Evolutionary conservation across 139 green algal species (phyloP), one percentile per base, ranked within the genome.

Genomic region (Chloropicon primus): DNA sequence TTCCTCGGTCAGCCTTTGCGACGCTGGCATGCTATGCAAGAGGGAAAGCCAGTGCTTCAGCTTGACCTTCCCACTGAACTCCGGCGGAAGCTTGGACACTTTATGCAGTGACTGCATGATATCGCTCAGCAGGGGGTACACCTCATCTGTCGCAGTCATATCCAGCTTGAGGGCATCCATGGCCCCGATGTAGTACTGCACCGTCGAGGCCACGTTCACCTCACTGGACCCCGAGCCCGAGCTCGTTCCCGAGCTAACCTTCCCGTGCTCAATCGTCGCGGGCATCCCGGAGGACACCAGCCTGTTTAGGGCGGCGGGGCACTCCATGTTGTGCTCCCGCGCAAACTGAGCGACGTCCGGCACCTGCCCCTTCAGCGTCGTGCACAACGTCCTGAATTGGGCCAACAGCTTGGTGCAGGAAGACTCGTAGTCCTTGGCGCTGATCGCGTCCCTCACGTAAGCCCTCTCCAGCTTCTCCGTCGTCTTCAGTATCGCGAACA

Each of bases 91-190:
- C n/a, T 84, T 81, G 0, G 82, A 41, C 74, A 93, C 85, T 74
- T 84, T 90, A 83, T 91, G 88, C 78, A 98, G 81, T 54, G 72
- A 83, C 27, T 80, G 78, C 72, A 96, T 81, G 0, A 98, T 77
- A 72, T 96, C 93, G 25, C 79, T 88, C 22, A 98, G 85, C 26
- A 95, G 84, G 0, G 93, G 93, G 80, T 89, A 94, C 24, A 97
- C 87, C 81, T 97, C 86, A 80, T 98, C 94, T 25, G 97, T 90
- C 0, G 94, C 94, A n/a, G 90, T 85, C 88, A 98, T 92, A 82
- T 93, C 92, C 24, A 98, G 87, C 79, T 95, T 96, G 22, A 98
- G 77, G 0, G 84, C 85, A 76, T 98, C 94, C 92, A 97, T 97
- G 25, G 89, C 84, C 0, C 93, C 97, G 89, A 98, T 98, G 80